Percentiles rank a stretch among this genome's conserved stretches.
Evolutionary conservation across 371 early-diverging fungal species (phyloP).

Genomic region (Umbelopsis sp.): DNA sequence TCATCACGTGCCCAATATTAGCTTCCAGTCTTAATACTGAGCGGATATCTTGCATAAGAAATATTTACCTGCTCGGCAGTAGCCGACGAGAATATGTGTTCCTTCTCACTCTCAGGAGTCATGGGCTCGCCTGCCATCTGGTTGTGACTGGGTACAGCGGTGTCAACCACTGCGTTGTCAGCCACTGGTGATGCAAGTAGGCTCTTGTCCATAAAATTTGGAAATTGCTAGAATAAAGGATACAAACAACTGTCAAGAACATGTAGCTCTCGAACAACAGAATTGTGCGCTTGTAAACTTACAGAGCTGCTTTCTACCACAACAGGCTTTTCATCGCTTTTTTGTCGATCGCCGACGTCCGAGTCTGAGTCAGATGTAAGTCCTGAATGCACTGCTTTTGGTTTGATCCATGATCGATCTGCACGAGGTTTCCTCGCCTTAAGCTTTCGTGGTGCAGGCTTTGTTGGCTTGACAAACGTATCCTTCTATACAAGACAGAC

Average conservation of each 20-base stretch:
- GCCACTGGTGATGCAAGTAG: neutral
- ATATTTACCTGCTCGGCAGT: neutral
- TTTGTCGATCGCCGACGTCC: constrained; percentile 8
- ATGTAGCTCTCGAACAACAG: neutral
- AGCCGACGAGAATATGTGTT: neutral
- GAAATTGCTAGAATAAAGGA: neutral
- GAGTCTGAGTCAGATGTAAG: constrained; percentile 7
- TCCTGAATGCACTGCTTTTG: constrained; percentile 10
- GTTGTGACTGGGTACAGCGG: neutral
- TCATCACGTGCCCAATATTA: neutral
- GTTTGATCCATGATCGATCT: constrained; percentile 15
- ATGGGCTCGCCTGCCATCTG: neutral
- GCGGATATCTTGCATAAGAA: neutral
- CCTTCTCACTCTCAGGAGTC: neutral
- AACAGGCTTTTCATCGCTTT: neutral
- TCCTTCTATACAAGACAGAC: neutral
- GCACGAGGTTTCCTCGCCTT: constrained; percentile 5
- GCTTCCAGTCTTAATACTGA: neutral
- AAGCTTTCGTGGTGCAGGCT: constrained; percentile 3
- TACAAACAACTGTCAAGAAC: neutral
- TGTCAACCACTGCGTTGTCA: neutral
- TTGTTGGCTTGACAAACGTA: neutral
- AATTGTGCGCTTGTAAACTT: neutral
- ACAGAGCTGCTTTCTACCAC: neutral
- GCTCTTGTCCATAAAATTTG: constrained; percentile 6